phyloP scores from a whole-genome alignment of 495 filamentous ascomycete species.

The Penicillium subrubescens region DNA sequence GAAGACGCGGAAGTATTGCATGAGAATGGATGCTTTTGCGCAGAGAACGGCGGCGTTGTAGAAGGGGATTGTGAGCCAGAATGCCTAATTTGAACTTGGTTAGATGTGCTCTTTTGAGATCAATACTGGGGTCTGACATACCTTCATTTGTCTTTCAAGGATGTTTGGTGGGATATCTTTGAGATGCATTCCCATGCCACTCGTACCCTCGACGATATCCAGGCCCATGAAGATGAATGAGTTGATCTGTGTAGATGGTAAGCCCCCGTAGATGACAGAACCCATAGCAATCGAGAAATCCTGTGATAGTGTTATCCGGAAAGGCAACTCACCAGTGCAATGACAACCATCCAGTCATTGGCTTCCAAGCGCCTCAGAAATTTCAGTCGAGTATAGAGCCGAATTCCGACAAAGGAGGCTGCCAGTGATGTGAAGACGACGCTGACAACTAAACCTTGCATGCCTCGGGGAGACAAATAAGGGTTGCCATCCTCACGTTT shows the following conservation, averaged over 20 bases:
- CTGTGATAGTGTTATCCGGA: too few relatives aligned
- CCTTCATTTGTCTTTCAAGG: constrained; percentile 43
- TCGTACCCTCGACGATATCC: constrained; percentile 40
- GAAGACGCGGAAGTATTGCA: constrained; percentile 54
- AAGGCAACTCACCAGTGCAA: constrained; percentile 36
- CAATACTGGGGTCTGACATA: constrained; percentile 5
- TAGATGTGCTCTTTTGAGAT: neutral
- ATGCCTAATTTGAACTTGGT: constrained; percentile 29
- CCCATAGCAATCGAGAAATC: too few relatives aligned
- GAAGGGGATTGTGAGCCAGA: constrained; percentile 50
- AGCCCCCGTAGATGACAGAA: neutral
- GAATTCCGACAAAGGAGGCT: constrained; percentile 36
- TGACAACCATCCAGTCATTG: constrained; percentile 49
- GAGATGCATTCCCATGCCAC: constrained; percentile 46
- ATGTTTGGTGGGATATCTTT: constrained; percentile 38
- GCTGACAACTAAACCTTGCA: constrained; percentile 34
- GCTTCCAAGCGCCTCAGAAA: constrained; percentile 41
- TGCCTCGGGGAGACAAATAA: constrained; percentile 32
- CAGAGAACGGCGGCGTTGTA: constrained; percentile 52
- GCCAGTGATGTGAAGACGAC: constrained; percentile 42
- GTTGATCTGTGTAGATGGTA: constrained; percentile 24
- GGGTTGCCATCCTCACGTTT: constrained; percentile 18
- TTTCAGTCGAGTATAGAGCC: constrained; percentile 40
- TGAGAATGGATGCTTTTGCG: constrained; percentile 54
- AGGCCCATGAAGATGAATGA: constrained; percentile 47